Evolutionary conservation across 129 eudicot genomes (phyloP).

Genomic region (Logfia minima): DNA sequence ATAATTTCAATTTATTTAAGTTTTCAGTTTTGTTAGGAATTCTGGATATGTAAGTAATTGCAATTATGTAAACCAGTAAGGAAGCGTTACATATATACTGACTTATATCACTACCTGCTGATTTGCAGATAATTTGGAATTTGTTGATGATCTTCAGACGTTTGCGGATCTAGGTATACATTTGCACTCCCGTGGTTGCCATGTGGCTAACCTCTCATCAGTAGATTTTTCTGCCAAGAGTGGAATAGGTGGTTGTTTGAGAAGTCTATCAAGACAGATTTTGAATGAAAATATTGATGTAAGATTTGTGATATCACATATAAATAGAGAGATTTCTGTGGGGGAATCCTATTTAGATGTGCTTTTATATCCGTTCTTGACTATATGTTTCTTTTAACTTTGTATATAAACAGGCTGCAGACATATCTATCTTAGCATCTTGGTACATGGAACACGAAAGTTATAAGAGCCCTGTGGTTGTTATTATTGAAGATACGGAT

Average conservation of each 20-base stretch:
- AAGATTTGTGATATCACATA: slow-evolving; percentile 25
- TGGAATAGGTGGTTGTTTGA: slow-evolving; percentile 83
- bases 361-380: background rate
- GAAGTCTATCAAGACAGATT: slow-evolving; percentile 64
- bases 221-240: slow-evolving; percentile 69
- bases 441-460: slow-evolving; percentile 78
- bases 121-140: slow-evolving; percentile 76
- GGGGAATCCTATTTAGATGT: no score
- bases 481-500: slow-evolving; percentile 81
- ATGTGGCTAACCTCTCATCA: slow-evolving; percentile 84
- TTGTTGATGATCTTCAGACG: slow-evolving; percentile 82
- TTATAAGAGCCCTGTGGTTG: slow-evolving; percentile 55
- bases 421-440: slow-evolving; percentile 75
- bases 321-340: background rate
- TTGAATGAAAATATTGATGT: slow-evolving; percentile 58
- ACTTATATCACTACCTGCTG: background rate
- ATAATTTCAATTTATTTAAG: background rate
- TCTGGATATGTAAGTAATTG: background rate
- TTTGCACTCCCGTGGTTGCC: slow-evolving; percentile 63
- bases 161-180: slow-evolving; percentile 73
- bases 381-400: slow-evolving; percentile 3
- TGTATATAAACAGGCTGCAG: slow-evolving; percentile 56
- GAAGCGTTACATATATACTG: background rate
- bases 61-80: background rate
- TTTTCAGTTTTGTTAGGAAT: background rate